Conservation (phyloP, 148 eudicot genomes). For the Spergularia bocconei region DNA sequence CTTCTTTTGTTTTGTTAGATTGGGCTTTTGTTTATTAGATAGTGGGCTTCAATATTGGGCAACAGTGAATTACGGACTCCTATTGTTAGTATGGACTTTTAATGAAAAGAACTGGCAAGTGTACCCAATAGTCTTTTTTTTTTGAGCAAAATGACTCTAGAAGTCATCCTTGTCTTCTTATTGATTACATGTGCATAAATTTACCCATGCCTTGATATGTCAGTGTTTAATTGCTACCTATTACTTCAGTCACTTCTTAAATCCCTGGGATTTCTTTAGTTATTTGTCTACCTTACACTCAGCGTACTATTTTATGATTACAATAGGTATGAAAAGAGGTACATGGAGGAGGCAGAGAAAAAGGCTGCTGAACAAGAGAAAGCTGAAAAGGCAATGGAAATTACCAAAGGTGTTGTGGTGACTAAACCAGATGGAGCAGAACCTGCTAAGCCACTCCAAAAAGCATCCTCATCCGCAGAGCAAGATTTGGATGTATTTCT, state of each 20-base stretch:
- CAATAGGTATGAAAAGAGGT: conserved; percentile 55
- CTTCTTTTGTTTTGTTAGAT: too few relatives aligned
- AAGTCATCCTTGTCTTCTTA: too few relatives aligned
- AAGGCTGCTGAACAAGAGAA: conserved; percentile 59
- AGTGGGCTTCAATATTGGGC: too few relatives aligned
- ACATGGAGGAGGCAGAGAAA: conserved; percentile 56
- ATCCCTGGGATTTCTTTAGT: neutral
- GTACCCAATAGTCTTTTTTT: too few relatives aligned
- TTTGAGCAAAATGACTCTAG: too few relatives aligned
- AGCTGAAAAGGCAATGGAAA: conserved; percentile 51
- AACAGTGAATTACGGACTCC: too few relatives aligned
- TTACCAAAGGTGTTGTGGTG: conserved; percentile 30
- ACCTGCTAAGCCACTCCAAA: conserved; percentile 46
- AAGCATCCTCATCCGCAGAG: conserved; percentile 53
- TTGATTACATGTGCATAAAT: too few relatives aligned
- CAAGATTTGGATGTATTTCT: conserved; percentile 98
- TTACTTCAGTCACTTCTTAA: neutral
- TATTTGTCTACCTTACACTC: neutral
- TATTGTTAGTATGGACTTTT: too few relatives aligned
- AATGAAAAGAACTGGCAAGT: too few relatives aligned
- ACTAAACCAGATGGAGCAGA: conserved; percentile 45
- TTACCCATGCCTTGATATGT: neutral
- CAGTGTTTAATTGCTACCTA: neutral
- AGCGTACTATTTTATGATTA: conserved; percentile 15
- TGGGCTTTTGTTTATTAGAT: too few relatives aligned